Conservation (phyloP, 2,329 filamentous ascomycete species). For the Tolypocladium album region DNA sequence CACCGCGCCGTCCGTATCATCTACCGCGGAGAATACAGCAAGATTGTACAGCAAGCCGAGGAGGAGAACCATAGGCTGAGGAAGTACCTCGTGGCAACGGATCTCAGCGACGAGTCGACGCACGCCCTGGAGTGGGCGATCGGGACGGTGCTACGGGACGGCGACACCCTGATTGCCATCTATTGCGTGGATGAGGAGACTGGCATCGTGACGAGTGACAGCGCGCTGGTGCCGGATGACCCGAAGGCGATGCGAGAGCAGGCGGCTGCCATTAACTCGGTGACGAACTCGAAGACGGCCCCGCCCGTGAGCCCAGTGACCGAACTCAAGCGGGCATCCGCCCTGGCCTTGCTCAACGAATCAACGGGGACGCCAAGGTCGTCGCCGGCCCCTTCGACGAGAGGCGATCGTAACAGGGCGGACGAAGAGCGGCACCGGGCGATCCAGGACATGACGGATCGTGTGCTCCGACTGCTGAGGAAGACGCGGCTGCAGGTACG, state of each 20-base stretch:
- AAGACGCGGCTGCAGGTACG: conserved; percentile 90
- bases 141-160: conserved; percentile 85
- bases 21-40: conserved; percentile 73
- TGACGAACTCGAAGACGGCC: conserved; percentile 33
- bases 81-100: conserved; percentile 92
- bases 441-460: conserved; percentile 73
- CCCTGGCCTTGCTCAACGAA: conserved; percentile 15
- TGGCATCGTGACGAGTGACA: conserved; percentile 38
- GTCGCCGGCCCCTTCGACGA: conserved; percentile 36
- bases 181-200: conserved; percentile 89
- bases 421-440: conserved; percentile 75
- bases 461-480: conserved; percentile 73
- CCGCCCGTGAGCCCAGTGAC: conserved; percentile 20
- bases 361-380: conserved; percentile 24
- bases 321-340: conserved; percentile 20
- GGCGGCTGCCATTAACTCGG: conserved; percentile 57
- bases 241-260: conserved; percentile 67
- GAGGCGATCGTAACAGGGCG: conserved; percentile 43
- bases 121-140: conserved; percentile 98
- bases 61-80: conserved; percentile 69
- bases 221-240: conserved; percentile 57
- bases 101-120: conserved; percentile 86
- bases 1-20: conserved; percentile 83
- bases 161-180: conserved; percentile 85
- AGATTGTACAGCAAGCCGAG: conserved; percentile 66